Base-by-base conservation (phyloP, 768 basidiomycete species). In the Pleurotus djamor region DNA sequence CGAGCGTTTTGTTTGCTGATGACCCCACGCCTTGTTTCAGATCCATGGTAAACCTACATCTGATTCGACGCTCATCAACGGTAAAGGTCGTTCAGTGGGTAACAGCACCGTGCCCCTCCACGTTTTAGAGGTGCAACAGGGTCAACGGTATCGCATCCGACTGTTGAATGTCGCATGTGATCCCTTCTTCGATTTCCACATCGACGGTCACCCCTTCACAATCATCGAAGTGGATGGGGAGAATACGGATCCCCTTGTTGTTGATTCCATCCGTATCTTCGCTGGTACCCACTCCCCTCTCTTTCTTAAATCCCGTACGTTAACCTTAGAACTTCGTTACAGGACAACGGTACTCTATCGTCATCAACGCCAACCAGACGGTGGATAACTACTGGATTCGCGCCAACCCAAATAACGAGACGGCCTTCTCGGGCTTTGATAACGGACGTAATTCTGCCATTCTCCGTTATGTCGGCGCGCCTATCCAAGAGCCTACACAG, bases 81-180 rank as follows among this genome's bases (percentile, higher is more conserved):
- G 82, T 4, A 66, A 70, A 14, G 81, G 80, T 7, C 76, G 80
- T 1, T 76, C 69, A 49, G 21, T 60, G 4, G 72, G 68, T 1
- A 79, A 80, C 0, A 74, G 76, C 10, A 14, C 43, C 4, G 58
- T 68, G 6, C 57, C 71, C 0, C 65, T 79, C 8, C 66, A 76
- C 1, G 70, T 79, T 6, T 69, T 79, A 52, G 72, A 74, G 37
- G 79, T 85, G 32, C 47, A 62, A 4, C 54, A 50, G 0, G 75
- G 75, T 12, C 65, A 69, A 48, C 71, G 82, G 17, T 85, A 85
- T 62, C 79, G 85, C 21, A 79, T 85, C 68, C 79, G 83, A 4
- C 38, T 86, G 8, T 50, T 81, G 48, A 63, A 65, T 38, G 71
- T 68, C 17, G 71, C 77, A 36, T 81, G 79, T 59, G 67, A 71